Evolutionary conservation across 768 basidiomycete genomes (phyloP), one percentile per base, ranked within the genome.

Genomic region (Russula dissimulans): DNA sequence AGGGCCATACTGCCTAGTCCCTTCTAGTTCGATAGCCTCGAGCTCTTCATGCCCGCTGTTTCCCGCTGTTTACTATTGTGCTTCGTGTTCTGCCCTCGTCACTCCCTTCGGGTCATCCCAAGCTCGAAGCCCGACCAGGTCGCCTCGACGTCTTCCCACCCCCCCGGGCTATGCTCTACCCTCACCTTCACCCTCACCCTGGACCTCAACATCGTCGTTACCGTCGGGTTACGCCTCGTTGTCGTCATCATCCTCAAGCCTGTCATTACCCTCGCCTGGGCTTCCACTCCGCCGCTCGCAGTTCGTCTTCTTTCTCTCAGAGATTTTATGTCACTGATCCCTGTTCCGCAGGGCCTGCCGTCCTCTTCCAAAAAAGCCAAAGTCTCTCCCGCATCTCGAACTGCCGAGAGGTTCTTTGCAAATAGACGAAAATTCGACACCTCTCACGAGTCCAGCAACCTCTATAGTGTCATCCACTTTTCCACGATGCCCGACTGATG

Each of bases 291-390:
- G 9, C 18, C 34, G 34, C 29, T 50, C 43, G 14, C 42, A 29
- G 55, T 56, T 29, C 7, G 55, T 61, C n/a, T 32, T 56, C 31
- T 15, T 29, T 12, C 39, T 22, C 38, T 38, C 18, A 34, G 36
- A 10, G 1, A 29, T 49, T 43, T 3, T 22, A 17, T 43, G 26
- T 10, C 17, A 55, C 42, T 49, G 11, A 38, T 15, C 41, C 44
- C 10, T 38, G n/a, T 32, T 44, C 22, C 17, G 14, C 29, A 56
- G 60, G 42, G 29, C 48, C 15, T 26, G 1, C 14, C 56, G 61
- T 2, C 61, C 61, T 18, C 61, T 62, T 48, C 61, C 61, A 3
- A 43, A 62, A 46, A 56, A n/a, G 51, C 61, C 61, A 36, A 57
- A 47, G 18, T 17, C 12, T 18, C 10, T 31, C 10, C 17, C 32